A percentile compares a stretch with the other conserved stretches of the same genome.
phyloP scores from a whole-genome alignment of 257 asterid species.

The Przewalskia tangutica region DNA sequence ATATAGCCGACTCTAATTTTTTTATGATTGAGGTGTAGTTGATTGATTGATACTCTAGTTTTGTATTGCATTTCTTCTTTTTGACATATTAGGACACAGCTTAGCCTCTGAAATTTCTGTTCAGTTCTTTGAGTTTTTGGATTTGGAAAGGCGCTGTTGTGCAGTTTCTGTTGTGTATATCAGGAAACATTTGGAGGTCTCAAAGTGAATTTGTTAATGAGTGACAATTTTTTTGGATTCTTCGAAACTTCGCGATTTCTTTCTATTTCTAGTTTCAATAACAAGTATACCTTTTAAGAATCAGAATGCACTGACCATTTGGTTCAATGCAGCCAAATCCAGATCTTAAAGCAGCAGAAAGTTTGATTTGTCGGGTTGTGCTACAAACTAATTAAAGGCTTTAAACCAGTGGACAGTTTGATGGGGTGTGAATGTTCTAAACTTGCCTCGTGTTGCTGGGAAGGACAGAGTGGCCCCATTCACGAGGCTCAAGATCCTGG shows the following conservation, averaged over 20 bases:
- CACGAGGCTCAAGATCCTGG: slow-evolving; percentile 21
- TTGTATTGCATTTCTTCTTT: neutral
- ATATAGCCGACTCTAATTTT: neutral
- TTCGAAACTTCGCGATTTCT: neutral
- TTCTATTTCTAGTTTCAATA: neutral
- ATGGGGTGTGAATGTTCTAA: slow-evolving; percentile 38
- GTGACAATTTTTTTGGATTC: neutral
- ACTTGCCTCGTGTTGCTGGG: slow-evolving; percentile 25
- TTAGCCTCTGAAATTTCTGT: neutral
- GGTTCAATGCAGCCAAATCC: neutral
- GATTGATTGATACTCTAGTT: neutral
- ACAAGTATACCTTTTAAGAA: neutral
- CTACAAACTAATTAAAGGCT: neutral
- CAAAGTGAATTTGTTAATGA: neutral
- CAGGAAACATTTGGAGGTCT: neutral
- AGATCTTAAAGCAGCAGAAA: neutral
- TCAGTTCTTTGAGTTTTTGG: neutral
- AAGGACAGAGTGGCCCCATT: slow-evolving; percentile 16
- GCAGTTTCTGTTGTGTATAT: neutral
- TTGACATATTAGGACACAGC: neutral
- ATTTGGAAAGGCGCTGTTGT: neutral
- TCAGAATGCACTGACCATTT: neutral
- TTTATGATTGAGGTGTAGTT: neutral
- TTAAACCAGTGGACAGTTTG: neutral
- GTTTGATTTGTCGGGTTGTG: neutral